A percentile compares a stretch with the other conserved stretches of the same genome.
These are phyloP conservation scores for Termitomyces heimii DNA, from an alignment of 768 basidiomycete species.

Conservation along the genomic window DNA sequence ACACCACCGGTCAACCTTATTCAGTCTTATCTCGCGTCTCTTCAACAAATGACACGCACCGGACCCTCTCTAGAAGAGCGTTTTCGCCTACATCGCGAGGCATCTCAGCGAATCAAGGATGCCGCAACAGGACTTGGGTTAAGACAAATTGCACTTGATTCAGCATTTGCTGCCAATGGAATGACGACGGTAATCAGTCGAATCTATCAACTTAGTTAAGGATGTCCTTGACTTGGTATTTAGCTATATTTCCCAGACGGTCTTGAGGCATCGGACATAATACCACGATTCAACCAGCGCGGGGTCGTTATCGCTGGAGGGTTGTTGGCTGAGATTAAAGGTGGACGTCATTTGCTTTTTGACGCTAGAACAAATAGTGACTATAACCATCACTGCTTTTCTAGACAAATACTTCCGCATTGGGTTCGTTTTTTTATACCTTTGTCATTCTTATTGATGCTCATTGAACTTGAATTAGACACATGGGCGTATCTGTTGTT, in stretches of 20 bases:
- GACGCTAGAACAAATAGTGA: not conserved
- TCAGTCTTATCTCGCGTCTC: slow-evolving; percentile 83
- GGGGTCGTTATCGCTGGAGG: slow-evolving; percentile 86
- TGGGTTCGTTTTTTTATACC: slow-evolving; percentile 41
- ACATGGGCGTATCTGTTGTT: slow-evolving; percentile 88
- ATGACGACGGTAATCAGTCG: slow-evolving; percentile 74
- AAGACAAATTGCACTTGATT: slow-evolving; percentile 59
- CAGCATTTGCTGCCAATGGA: slow-evolving; percentile 75
- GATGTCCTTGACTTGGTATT: not conserved
- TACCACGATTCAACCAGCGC: slow-evolving; percentile 67
- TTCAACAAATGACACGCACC: slow-evolving; percentile 61
- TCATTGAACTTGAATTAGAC: slow-evolving; percentile 34
- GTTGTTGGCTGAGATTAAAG: slow-evolving; percentile 77
- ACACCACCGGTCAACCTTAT: slow-evolving; percentile 94
- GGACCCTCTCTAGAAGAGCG: slow-evolving; percentile 69
- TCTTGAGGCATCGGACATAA: slow-evolving; percentile 64
- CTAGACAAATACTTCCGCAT: slow-evolving; percentile 89
- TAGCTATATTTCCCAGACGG: slow-evolving; percentile 83
- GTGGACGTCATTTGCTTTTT: slow-evolving; percentile 27
- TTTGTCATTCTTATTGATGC: not conserved
- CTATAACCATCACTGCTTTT: not conserved
- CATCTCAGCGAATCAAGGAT: slow-evolving; percentile 62
- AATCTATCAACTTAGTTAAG: not conserved
- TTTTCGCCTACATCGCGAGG: slow-evolving; percentile 68
- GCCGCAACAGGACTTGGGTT: slow-evolving; percentile 65